Evolutionary conservation across 805 yeast genomes (phyloP).

Genomic region (Suhomyces sp.): DNA sequence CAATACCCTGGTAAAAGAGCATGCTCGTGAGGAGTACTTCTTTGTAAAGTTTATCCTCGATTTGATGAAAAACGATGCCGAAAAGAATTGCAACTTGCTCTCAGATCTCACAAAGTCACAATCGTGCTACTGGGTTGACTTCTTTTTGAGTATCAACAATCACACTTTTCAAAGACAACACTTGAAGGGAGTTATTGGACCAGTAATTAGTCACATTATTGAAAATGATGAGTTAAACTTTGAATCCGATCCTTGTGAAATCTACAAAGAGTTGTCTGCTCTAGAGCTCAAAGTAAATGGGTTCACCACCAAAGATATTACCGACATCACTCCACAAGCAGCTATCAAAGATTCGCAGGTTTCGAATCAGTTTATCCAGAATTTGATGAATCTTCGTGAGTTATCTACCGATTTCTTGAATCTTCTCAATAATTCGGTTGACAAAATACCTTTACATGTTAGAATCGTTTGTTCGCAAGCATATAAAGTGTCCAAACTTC

Average conservation of each 20-base stretch:
- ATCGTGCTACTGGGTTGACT: slow-evolving; percentile 43
- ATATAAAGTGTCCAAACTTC: slow-evolving; percentile 37
- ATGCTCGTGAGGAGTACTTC: slow-evolving; percentile 69
- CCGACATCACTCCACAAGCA: slow-evolving; percentile 47
- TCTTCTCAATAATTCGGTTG: slow-evolving; percentile 43
- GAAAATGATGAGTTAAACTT: slow-evolving; percentile 56
- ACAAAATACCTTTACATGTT: slow-evolving; percentile 36
- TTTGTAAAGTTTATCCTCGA: slow-evolving; percentile 55
- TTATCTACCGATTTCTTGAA: slow-evolving; percentile 59
- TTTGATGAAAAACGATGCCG: slow-evolving; percentile 42
- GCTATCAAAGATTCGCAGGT: slow-evolving; percentile 84
- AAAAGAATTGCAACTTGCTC: slow-evolving; percentile 21
- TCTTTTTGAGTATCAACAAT: slow-evolving; percentile 43
- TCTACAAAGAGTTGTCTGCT: slow-evolving; percentile 43
- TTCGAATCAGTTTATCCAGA: slow-evolving; percentile 63
- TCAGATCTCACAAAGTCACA: slow-evolving; percentile 41
- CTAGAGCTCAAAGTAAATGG: slow-evolving; percentile 36
- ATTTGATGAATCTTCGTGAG: slow-evolving; percentile 74
- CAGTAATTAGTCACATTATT: slow-evolving; percentile 34
- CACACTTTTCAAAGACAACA: slow-evolving; percentile 48
- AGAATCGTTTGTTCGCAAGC: slow-evolving; percentile 34
- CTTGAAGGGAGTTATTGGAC: slow-evolving; percentile 41
- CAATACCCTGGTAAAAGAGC: slow-evolving; percentile 26
- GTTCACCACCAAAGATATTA: slow-evolving; percentile 32
- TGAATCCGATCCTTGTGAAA: slow-evolving; percentile 75